Evolutionary conservation across 768 basidiomycete species (phyloP), one percentile per base, ranked within the genome.

Genomic region (Mrakia gelida): DNA sequence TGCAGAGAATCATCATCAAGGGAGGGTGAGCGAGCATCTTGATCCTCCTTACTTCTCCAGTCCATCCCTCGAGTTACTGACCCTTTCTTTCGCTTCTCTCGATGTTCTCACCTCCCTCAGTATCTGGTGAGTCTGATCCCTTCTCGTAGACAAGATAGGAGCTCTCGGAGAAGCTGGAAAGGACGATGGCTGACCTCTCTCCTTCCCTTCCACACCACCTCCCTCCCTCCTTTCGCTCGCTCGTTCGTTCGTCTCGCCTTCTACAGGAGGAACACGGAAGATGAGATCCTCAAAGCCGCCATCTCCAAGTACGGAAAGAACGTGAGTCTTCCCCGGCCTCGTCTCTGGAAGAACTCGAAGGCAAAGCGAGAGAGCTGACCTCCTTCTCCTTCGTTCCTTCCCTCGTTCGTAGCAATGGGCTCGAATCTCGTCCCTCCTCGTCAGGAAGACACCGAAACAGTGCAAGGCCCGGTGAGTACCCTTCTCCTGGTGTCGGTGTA

Each of bases 401-500:
- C 11, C 52, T 56, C 70, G 61, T n/a, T 30, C 49, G 9, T 62
- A 84, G 83, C 84, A 84, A 84, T 85, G 93, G 95, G 96, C 96
- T 38, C 94, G 96, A 82, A 98, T 99, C 83, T 97, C 95, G 16
- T 98, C 96, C 45, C 88, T 99, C 43, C 89, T 99, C 73, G 97
- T 98, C 52, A 90, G 97, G 80, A 99, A 99, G 86, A 99, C 97
- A 1, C 95, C 97, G 16, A 99, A 99, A 84, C 97, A 99, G 86
- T 99, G 97, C 87, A 99, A 99, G 85, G 86, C 85, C 6, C 67
- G 80, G 73, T 79, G 15, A 30, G 77, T 38, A n/a, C 70, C 2
- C 16, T 32, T 21, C 23, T 52, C 0, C 3, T 11, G 3, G 30
- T 18, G 41, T 16, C 16, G 34, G 0, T 59, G 9, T 4, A 52